Evolutionary conservation across 2,329 filamentous ascomycete species (phyloP).

Genomic region (Parafenestella ontariensis): DNA sequence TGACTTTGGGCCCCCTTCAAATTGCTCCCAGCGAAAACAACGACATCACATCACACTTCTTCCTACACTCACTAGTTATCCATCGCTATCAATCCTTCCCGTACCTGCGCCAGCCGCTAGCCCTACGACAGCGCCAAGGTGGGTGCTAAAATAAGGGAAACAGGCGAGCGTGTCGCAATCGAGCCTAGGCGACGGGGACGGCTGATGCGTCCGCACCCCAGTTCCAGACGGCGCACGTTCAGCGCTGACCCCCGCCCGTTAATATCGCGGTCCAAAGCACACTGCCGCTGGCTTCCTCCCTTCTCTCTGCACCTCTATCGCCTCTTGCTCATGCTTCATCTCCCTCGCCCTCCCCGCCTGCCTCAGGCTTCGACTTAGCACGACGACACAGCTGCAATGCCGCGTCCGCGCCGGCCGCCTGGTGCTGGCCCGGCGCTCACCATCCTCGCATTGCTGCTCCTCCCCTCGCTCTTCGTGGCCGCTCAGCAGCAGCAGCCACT

Average conservation of each 20-base stretch:
- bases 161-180: slow-evolving; percentile 20
- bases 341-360: slow-evolving; percentile 35
- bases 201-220: slow-evolving; percentile 22
- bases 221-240: slow-evolving; percentile 22
- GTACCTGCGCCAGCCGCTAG: neutral
- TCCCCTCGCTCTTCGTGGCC: slow-evolving; percentile 45
- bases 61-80: neutral
- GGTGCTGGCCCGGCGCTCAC: slow-evolving; percentile 47
- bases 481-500: slow-evolving; percentile 53
- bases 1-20: neutral
- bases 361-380: slow-evolving; percentile 36
- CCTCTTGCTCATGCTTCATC: slow-evolving; percentile 43
- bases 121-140: slow-evolving; percentile 10
- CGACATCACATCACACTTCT: neutral
- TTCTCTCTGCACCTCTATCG: slow-evolving; percentile 21
- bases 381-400: slow-evolving; percentile 39
- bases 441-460: slow-evolving; percentile 45
- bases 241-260: slow-evolving; percentile 31
- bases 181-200: slow-evolving; percentile 13
- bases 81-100: neutral
- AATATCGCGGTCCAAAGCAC: slow-evolving; percentile 28
- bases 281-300: slow-evolving; percentile 10
- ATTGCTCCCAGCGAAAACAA: neutral
- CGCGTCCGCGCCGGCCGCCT: slow-evolving; percentile 50
- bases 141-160: slow-evolving; percentile 24